These are phyloP conservation scores for Mucor mucedo DNA, from an alignment of 371 early-diverging fungal genomes.

Conservation along the genomic window DNA sequence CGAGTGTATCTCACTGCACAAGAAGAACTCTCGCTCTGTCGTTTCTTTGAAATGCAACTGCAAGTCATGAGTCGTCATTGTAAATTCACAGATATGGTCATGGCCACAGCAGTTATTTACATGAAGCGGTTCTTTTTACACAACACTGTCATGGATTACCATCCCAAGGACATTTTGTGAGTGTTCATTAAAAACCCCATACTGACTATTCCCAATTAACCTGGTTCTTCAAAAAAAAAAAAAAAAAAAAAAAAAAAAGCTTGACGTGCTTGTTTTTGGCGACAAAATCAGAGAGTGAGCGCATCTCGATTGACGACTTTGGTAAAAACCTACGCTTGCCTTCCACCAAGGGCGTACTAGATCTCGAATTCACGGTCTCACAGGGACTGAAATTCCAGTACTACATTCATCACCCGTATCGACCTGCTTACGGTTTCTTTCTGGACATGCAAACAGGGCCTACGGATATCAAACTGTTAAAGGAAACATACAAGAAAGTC, in stretches of 20 bases:
- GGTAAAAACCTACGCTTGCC: slow-evolving; percentile 42
- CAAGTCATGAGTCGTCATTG: slow-evolving; percentile 36
- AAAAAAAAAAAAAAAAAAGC: too few relatives aligned
- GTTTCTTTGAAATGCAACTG: slow-evolving; percentile 52
- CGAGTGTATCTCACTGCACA: slow-evolving; percentile 54
- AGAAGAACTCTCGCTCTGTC: slow-evolving; percentile 57
- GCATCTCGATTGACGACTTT: slow-evolving; percentile 81
- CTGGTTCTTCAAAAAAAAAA: background rate
- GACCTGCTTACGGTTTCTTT: slow-evolving; percentile 83
- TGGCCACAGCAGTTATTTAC: slow-evolving; percentile 85
- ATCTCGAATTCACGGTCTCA: slow-evolving; percentile 80
- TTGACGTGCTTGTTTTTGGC: slow-evolving; percentile 87
- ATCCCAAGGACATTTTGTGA: slow-evolving; percentile 83
- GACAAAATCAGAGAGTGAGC: slow-evolving; percentile 83
- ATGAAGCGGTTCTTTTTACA: slow-evolving; percentile 91
- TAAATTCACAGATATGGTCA: slow-evolving; percentile 24
- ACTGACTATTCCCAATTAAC: too few relatives aligned
- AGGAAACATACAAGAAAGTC: slow-evolving; percentile 59
- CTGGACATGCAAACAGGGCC: slow-evolving; percentile 71
- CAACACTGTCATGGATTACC: slow-evolving; percentile 90
- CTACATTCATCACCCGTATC: slow-evolving; percentile 82
- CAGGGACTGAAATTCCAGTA: slow-evolving; percentile 87
- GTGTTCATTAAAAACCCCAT: background rate
- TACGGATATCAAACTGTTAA: slow-evolving; percentile 53
- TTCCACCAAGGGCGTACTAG: slow-evolving; percentile 45